These are phyloP conservation scores for Penicillium bovifimosum DNA, from an alignment of 495 filamentous ascomycete species.

Conservation along the genomic window DNA sequence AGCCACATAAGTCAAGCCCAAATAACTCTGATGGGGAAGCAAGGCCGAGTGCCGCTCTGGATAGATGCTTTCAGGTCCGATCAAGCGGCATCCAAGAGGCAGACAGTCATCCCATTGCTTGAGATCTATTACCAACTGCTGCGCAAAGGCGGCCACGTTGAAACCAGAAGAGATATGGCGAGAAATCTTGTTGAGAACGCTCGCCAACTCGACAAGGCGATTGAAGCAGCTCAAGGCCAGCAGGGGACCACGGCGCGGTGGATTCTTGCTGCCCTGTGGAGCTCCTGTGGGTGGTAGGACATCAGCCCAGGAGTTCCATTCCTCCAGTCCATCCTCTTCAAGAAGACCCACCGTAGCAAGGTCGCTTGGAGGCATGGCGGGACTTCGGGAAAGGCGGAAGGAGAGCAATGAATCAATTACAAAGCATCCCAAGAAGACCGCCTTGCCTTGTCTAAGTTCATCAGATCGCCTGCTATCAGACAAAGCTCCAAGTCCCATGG, in stretches of 20 bases:
- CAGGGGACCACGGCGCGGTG: slow-evolving; percentile 46
- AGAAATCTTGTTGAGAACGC: slow-evolving; percentile 42
- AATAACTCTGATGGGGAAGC: slow-evolving; percentile 47
- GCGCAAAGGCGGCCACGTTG: slow-evolving; percentile 32
- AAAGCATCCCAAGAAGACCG: slow-evolving; percentile 57
- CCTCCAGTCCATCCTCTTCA: slow-evolving; percentile 61
- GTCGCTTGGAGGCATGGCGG: slow-evolving; percentile 49
- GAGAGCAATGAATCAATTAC: slow-evolving; percentile 61
- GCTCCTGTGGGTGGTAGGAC: slow-evolving; percentile 40
- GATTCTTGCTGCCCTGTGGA: slow-evolving; percentile 23
- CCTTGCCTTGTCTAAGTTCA: slow-evolving; percentile 41
- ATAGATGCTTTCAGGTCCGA: slow-evolving; percentile 38
- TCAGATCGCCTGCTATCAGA: slow-evolving; percentile 30
- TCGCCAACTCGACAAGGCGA: slow-evolving; percentile 44
- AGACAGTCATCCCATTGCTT: slow-evolving; percentile 39
- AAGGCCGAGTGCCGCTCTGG: slow-evolving; percentile 40
- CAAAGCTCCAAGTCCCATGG: slow-evolving; percentile 38
- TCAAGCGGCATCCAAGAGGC: slow-evolving; percentile 39
- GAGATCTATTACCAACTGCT: slow-evolving; percentile 37
- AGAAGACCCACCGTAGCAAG: slow-evolving; percentile 40
- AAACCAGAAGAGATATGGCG: slow-evolving; percentile 29
- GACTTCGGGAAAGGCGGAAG: slow-evolving; percentile 45
- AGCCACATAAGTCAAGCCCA: slow-evolving; percentile 42
- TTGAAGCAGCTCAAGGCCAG: slow-evolving; percentile 62
- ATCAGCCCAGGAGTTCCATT: slow-evolving; percentile 67